Evolutionary conservation across 306 rosid species (phyloP).

Genomic region (Trifolium dubium): DNA sequence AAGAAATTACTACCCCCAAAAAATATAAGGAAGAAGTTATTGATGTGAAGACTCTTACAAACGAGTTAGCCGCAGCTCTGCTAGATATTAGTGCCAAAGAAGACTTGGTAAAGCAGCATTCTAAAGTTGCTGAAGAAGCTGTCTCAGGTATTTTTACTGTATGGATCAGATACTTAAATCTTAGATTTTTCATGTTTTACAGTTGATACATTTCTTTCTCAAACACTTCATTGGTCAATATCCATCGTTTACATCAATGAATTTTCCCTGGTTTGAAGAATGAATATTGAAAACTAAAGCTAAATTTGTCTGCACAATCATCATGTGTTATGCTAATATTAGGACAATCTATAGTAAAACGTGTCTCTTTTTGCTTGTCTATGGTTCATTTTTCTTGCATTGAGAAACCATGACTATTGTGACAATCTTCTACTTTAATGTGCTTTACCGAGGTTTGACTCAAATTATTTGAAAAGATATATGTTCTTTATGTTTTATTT

Average conservation of each 20-base stretch:
- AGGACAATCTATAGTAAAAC: conserved; percentile 1
- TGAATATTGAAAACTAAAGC: conserved; percentile 1
- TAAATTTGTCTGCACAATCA: conserved; percentile 1
- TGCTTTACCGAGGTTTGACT: conserved; percentile 3
- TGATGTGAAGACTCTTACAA: conserved; percentile 57
- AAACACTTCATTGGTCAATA: conserved; percentile 19
- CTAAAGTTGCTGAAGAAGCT: conserved; percentile 91
- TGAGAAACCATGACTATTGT: background rate
- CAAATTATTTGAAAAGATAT: background rate
- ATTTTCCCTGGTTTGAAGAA: conserved; percentile 27
- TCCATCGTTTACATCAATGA: background rate
- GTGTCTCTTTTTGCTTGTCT: conserved; percentile 34
- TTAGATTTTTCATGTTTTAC: background rate
- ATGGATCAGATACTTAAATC: background rate
- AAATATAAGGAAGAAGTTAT: conserved; percentile 46
- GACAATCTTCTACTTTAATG: conserved; percentile 21
- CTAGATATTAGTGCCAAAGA: conserved; percentile 69
- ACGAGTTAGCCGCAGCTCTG: conserved; percentile 70
- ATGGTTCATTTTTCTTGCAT: conserved; percentile 26
- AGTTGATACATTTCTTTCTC: conserved; percentile 1
- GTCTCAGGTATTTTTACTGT: conserved; percentile 60
- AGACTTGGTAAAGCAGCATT: conserved; percentile 75
- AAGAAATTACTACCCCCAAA: conserved; percentile 45
- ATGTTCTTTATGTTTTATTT: conserved; percentile 1
- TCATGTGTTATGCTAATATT: background rate